phyloP scores from a whole-genome alignment of 2,329 filamentous ascomycete genomes.

The Hypoxylon sp. region DNA sequence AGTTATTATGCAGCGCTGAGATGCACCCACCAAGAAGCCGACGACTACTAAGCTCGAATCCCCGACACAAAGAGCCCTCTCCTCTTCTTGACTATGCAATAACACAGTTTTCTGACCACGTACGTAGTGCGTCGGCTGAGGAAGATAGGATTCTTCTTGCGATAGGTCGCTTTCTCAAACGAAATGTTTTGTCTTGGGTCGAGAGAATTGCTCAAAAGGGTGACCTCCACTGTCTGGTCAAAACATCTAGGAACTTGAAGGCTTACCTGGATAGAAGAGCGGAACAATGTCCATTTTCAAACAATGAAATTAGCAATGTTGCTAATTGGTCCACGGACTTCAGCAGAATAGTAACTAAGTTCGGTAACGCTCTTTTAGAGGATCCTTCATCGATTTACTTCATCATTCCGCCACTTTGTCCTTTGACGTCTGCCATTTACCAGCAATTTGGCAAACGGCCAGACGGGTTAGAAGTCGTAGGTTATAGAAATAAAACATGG shows the following conservation, averaged over 20 bases:
- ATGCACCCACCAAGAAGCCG: constrained; percentile 9
- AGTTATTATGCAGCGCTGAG: constrained; percentile 5
- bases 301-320: not conserved
- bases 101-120: constrained; percentile 10
- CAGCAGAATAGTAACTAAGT: constrained; percentile 7
- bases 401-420: constrained; percentile 10
- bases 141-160: not conserved
- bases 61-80: not conserved
- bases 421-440: not conserved
- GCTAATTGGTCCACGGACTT: constrained; percentile 7
- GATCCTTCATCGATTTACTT: constrained; percentile 15
- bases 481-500: not conserved
- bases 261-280: constrained; percentile 3
- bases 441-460: constrained; percentile 11
- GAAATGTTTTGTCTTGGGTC: constrained; percentile 12
- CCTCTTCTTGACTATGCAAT: constrained; percentile 7
- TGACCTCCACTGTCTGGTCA: constrained; percentile 1
- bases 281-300: not conserved
- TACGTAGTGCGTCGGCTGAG: not conserved
- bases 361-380: not conserved
- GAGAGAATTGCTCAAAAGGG: not conserved
- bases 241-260: constrained; percentile 14
- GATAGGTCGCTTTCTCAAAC: not conserved
- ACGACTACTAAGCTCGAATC: not conserved
- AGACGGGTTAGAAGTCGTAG: constrained; percentile 9